Evolutionary conservation across 345 rosid genomes (phyloP), one percentile per base, ranked within the genome.

Genomic region (Lepidium sativum): DNA sequence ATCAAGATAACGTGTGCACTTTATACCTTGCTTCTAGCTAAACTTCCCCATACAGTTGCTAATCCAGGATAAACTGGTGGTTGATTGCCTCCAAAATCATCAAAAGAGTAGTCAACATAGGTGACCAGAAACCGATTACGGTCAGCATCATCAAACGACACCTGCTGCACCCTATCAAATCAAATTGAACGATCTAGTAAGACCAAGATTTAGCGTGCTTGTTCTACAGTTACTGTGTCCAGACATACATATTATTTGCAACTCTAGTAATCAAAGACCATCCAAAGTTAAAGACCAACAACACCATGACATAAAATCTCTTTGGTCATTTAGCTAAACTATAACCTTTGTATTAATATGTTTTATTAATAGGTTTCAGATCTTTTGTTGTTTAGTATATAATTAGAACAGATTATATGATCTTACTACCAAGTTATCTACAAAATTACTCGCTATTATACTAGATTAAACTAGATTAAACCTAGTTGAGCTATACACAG

Each of bases 11-110:
- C 7, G 4, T 14, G 38, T 18, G 72, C 50, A 53, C 27, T 51
- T 59, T 34, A 37, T 73, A 90, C 99, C 99, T 94, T 94, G 76
- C 99, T 94, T 65, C 99, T 90, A 75, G 99, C 99, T 77, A 94
- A 81, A 83, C 99, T 94, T 60, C 99, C 97, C 97, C 97, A 94
- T 39, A 94, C 99, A 32, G 97, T 91, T 48, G 96, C 86, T 76
- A 94, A 79, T 61, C 99, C 99, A 43, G 99, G 96, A 80, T 94
- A 94, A 65, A 94, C 99, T 1, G 99, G 97, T 68, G 95, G 85
- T 58, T 94, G 99, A 73, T 87, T 92, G 71, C 99, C 96, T 63
- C 96, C 99, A 83, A 94, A 94, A 76, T 94, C 99, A 83, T 94
- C 97, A 79, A 94, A 94, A 68, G 95, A 91, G 78, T 80, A 87